phyloP scores from a whole-genome alignment of 192 early-diverging fungal species.

The Lunasporangiospora selenospora region DNA sequence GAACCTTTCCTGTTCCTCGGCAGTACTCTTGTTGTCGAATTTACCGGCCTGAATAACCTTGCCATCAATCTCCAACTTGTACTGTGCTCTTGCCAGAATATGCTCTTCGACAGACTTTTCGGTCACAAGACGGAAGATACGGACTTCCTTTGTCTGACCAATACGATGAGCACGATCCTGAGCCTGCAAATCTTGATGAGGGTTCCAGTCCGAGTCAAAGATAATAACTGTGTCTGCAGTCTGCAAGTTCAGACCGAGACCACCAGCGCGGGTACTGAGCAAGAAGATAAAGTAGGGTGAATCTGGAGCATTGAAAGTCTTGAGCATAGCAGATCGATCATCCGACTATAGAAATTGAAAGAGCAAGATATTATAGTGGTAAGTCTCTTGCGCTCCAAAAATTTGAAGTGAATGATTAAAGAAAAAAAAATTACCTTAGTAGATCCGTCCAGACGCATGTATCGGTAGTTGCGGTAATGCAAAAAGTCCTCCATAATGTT shows the following conservation, averaged over 20 bases:
- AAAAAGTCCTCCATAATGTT: slow-evolving; percentile 97
- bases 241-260: slow-evolving; percentile 95
- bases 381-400: background rate
- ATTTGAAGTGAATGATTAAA: background rate
- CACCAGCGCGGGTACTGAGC: slow-evolving; percentile 95
- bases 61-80: slow-evolving; percentile 96
- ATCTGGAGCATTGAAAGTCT: slow-evolving; percentile 82
- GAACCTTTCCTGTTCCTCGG: slow-evolving; percentile 91
- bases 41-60: slow-evolving; percentile 99
- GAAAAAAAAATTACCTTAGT: slow-evolving; percentile 63
- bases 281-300: slow-evolving; percentile 89
- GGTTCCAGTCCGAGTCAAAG: slow-evolving; percentile 99
- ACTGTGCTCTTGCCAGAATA: slow-evolving; percentile 92
- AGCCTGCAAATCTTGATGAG: slow-evolving; percentile 98
- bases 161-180: slow-evolving; percentile 99
- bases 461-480: slow-evolving; percentile 70
- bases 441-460: slow-evolving; percentile 90
- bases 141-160: slow-evolving; percentile 98
- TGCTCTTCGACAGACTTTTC: slow-evolving; percentile 92
- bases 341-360: slow-evolving; percentile 60
- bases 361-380: slow-evolving; percentile 1
- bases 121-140: slow-evolving; percentile 92
- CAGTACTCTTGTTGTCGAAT: slow-evolving; percentile 96
- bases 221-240: slow-evolving; percentile 98
- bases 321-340: slow-evolving; percentile 81